phyloP scores from a whole-genome alignment of 306 rosid species.

The Luffa acutangula region DNA sequence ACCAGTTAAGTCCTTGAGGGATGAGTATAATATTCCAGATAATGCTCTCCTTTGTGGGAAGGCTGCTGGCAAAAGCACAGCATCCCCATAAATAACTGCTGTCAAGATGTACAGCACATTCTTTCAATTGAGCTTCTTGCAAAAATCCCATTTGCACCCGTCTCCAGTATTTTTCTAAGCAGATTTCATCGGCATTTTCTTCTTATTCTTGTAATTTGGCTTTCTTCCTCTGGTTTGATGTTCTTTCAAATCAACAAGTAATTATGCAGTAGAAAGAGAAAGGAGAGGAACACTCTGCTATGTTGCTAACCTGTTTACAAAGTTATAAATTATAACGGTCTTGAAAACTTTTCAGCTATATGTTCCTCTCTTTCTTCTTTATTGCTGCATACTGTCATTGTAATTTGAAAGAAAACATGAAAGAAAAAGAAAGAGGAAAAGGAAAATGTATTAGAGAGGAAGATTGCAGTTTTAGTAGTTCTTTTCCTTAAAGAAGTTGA shows the following conservation, averaged over 20 bases:
- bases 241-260: not conserved
- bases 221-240: not conserved
- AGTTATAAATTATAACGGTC: not conserved
- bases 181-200: not conserved
- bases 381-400: not conserved
- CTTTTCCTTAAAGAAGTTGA: not conserved
- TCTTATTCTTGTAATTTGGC: not conserved
- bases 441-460: not conserved
- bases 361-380: not conserved
- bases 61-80: conserved; percentile 40
- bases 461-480: not conserved
- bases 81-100: conserved; percentile 16
- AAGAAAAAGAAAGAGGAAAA: not conserved
- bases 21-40: conserved; percentile 72
- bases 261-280: not conserved
- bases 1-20: conserved; percentile 50
- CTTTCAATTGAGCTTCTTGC: conserved; percentile 4
- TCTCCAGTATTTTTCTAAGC: not conserved
- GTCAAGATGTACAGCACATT: not conserved
- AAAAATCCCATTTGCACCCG: conserved; percentile 1
- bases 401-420: not conserved
- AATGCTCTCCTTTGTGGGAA: conserved; percentile 91
- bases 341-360: not conserved
- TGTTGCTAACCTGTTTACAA: not conserved
- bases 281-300: not conserved